Base-by-base conservation (phyloP, 306 rosid species). In the Oxytropis ochrocephala region DNA sequence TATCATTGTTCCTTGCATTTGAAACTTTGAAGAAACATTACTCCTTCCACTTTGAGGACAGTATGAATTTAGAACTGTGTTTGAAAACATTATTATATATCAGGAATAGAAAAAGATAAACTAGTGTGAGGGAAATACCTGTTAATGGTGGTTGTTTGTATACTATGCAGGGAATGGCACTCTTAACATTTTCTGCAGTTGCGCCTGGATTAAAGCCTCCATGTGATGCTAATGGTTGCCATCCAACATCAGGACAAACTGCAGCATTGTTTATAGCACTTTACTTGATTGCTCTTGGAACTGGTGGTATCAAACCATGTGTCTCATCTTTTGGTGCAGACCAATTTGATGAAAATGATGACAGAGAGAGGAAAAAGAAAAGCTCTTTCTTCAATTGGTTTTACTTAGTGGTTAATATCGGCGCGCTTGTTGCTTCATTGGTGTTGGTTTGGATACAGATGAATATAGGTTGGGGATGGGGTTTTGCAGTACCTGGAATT, bases 401-500 rank as follows among this genome's bases (percentile, higher is more conserved):
- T 83, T 88, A 91, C 78, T 81, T 84, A 56, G 68, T 92, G n/a
- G 83, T 91, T 21, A 91, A 91, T 2, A 49, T 91, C 0, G 98
- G 96, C 5, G 91, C 96, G 0, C 78, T 92, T 9, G 19, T 92
- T 69, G 95, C 98, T 59, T 85, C 96, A 48, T 82, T 95, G 2
- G 84, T 87, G 54, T 74, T 92, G 64, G 97, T 89, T 42, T 89
- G 88, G 86, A 81, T 87, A 54, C 98, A 92, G 60, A 92, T 77
- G 91, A 84, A 89, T 68, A 95, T 92, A 10, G 92, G 96, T 1
- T 92, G 98, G 98, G 91, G 91, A 46, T 89, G 92, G 96, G 96
- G 97, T 11, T 92, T 92, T 63, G 97, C 96, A 51, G 32, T 92
- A 56, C 97, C 96, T 5, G 85, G 86, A 12, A 89, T 86, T 11